phyloP scores from a whole-genome alignment of 805 yeast species.

The Saturnispora bothae region DNA sequence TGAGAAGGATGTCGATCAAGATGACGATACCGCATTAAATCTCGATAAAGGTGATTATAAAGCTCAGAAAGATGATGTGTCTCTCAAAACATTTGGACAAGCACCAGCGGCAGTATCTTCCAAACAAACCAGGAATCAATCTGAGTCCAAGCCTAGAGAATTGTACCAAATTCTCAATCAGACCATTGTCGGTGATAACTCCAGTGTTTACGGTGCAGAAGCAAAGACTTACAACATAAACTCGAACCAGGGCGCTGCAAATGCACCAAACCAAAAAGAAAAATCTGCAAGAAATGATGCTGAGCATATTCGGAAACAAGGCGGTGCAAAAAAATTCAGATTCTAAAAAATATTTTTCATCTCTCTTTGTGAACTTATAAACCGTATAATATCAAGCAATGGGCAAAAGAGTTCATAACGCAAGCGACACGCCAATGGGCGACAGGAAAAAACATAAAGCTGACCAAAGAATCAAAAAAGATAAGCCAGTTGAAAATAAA shows the following conservation, averaged over 20 bases:
- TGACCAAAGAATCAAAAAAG: background rate
- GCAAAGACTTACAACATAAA: slow-evolving; percentile 18
- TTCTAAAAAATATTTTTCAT: slow-evolving; percentile 3
- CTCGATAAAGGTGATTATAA: slow-evolving; percentile 23
- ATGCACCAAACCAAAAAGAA: too few relatives aligned
- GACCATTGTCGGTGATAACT: slow-evolving; percentile 14
- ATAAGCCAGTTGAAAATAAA: background rate
- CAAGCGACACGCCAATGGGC: too few relatives aligned
- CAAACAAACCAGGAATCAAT: background rate
- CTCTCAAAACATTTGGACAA: slow-evolving; percentile 21
- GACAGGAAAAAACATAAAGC: background rate
- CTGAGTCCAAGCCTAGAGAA: slow-evolving; percentile 4
- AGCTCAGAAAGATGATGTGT: slow-evolving; percentile 22
- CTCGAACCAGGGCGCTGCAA: too few relatives aligned
- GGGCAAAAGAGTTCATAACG: too few relatives aligned
- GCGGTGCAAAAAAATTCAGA: slow-evolving; percentile 6
- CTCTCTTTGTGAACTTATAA: background rate
- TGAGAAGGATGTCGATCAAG: slow-evolving; percentile 27
- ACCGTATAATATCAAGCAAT: background rate
- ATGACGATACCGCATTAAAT: too few relatives aligned
- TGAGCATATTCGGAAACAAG: background rate
- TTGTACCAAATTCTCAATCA: slow-evolving; percentile 28
- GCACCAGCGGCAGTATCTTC: background rate
- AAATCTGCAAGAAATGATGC: background rate
- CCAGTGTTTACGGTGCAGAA: slow-evolving; percentile 25